These are phyloP conservation scores for Euphorbia pulcherrima DNA, from an alignment of 345 rosid genomes.

Conservation along the genomic window DNA sequence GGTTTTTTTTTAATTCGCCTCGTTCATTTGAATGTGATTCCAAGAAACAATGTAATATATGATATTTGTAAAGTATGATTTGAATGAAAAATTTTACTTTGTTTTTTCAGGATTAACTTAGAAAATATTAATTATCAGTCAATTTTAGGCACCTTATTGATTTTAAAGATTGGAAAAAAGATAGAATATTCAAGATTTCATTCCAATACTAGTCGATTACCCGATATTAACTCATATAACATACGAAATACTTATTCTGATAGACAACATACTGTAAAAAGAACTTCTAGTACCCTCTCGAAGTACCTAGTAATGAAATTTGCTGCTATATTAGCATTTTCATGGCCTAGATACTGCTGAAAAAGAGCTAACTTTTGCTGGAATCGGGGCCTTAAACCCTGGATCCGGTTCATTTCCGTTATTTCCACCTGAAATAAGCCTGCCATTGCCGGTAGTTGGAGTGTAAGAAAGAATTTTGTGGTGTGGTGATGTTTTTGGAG, in stretches of 20 bases:
- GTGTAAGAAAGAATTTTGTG: not conserved
- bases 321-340: slow-evolving; percentile 23
- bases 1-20: not conserved
- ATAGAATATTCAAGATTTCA: too few relatives aligned
- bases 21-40: not conserved
- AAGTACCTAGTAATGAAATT: not conserved
- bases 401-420: slow-evolving; percentile 36
- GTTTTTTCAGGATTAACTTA: too few relatives aligned
- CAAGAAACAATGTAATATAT: not conserved
- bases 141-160: too few relatives aligned
- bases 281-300: not conserved
- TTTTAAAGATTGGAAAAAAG: too few relatives aligned
- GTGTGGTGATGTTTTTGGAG: not conserved
- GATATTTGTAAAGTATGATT: not conserved
- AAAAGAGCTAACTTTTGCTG: slow-evolving; percentile 29
- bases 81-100: not conserved
- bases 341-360: slow-evolving; percentile 39
- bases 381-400: slow-evolving; percentile 51
- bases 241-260: too few relatives aligned
- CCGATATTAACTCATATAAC: too few relatives aligned
- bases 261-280: not conserved
- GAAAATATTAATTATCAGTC: too few relatives aligned
- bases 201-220: too few relatives aligned
- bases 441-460: not conserved
- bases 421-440: not conserved